Conservation (phyloP, 192 early-diverging fungal genomes). For the Entomortierella chlamydospora region DNA sequence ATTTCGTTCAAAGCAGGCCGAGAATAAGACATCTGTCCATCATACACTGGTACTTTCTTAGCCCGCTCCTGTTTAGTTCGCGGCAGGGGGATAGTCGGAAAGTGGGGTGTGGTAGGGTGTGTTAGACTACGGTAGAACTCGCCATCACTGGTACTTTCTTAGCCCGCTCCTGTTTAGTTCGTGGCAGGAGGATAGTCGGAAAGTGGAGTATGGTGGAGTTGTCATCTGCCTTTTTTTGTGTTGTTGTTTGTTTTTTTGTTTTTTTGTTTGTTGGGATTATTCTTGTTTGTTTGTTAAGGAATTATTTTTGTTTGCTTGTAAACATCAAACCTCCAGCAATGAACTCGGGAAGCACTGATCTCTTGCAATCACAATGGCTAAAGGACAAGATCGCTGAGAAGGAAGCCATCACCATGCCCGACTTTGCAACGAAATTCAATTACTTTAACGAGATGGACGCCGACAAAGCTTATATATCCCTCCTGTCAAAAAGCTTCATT, state of each 20-base stretch:
- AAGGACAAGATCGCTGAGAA: no score
- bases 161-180: constrained; percentile 24
- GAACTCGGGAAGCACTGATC: no score
- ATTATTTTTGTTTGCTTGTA: no score
- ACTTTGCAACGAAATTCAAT: constrained; percentile 15
- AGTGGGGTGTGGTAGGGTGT: constrained; percentile 20
- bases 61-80: constrained; percentile 27
- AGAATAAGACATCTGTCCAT: constrained; percentile 12
- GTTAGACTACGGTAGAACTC: constrained; percentile 15
- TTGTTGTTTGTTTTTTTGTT: no score
- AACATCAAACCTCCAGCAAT: no score
- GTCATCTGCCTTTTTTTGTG: constrained; percentile 22
- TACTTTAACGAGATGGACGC: constrained; percentile 18
- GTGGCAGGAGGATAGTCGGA: constrained; percentile 31
- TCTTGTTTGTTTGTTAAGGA: no score
- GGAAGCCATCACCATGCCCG: constrained; percentile 11
- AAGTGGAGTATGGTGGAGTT: constrained; percentile 20
- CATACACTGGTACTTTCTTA: constrained; percentile 32
- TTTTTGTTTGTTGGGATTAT: no score
- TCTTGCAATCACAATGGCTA: no score
- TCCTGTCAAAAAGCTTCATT: constrained; percentile 20
- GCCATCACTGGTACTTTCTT: constrained; percentile 17
- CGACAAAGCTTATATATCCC: constrained; percentile 11
- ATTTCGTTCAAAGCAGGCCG: no score
- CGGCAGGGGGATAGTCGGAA: constrained; percentile 28